These are phyloP conservation scores for Fusarium stilboides DNA, from an alignment of 2,329 filamentous ascomycete species.

Conservation along the genomic window DNA sequence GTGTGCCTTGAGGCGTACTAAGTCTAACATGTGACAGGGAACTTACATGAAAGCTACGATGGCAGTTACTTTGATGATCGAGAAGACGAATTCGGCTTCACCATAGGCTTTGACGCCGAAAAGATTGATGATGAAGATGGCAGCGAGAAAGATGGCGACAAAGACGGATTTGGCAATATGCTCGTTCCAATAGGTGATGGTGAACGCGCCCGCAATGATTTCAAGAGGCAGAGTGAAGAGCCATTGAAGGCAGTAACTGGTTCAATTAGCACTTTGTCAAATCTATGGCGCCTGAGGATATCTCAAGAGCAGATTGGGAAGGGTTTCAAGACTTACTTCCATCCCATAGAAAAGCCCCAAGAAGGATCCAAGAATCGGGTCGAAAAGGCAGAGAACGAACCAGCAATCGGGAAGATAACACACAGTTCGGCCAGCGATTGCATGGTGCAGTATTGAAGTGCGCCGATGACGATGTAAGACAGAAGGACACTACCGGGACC, in stretches of 20 bases:
- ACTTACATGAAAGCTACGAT: constrained; percentile 89
- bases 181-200: constrained; percentile 84
- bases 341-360: constrained; percentile 96
- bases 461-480: constrained; percentile 82
- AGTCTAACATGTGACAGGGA: constrained; percentile 45
- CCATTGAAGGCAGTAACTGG: constrained; percentile 89
- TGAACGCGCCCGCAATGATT: constrained; percentile 88
- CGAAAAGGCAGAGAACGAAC: constrained; percentile 92
- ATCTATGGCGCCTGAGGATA: not conserved
- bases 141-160: constrained; percentile 83
- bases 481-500: constrained; percentile 85
- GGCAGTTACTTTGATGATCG: constrained; percentile 87
- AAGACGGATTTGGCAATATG: constrained; percentile 78
- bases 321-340: constrained; percentile 75
- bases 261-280: not conserved
- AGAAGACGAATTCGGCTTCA: constrained; percentile 90
- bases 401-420: constrained; percentile 90
- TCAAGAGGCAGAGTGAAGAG: constrained; percentile 86
- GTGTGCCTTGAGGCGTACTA: fast-evolving
- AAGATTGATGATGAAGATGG: constrained; percentile 86
- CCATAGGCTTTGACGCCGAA: constrained; percentile 93
- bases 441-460: constrained; percentile 92
- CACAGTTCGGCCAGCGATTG: constrained; percentile 94
- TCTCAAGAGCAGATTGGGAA: not conserved
- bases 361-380: constrained; percentile 95